A percentile compares a stretch with the other conserved stretches of the same genome.
phyloP scores from a whole-genome alignment of 129 eudicot genomes.

The Lonicera japonica region DNA sequence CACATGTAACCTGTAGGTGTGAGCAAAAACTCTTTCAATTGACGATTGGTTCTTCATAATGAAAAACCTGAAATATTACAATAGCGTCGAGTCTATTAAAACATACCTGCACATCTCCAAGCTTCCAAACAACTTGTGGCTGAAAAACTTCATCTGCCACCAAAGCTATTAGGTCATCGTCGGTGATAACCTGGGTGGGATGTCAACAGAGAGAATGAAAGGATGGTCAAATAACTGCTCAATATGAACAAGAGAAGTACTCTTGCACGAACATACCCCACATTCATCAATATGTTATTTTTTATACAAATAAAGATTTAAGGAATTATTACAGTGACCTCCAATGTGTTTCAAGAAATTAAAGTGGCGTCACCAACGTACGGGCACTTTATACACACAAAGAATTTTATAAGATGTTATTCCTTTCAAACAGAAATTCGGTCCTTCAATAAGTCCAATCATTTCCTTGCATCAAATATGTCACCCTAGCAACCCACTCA shows the following conservation, averaged over 20 bases:
- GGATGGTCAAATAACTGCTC: neutral
- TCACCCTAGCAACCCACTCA: too few relatives aligned
- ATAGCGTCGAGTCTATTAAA: slow-evolving; percentile 4
- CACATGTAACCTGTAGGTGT: slow-evolving; percentile 73
- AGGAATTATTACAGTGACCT: too few relatives aligned
- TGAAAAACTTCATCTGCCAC: slow-evolving; percentile 89
- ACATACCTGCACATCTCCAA: slow-evolving; percentile 79
- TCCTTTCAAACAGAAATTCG: too few relatives aligned
- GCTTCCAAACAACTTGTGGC: slow-evolving; percentile 87
- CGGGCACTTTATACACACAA: too few relatives aligned
- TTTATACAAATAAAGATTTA: too few relatives aligned
- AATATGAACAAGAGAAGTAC: neutral
- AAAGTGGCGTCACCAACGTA: too few relatives aligned
- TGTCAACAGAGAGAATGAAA: slow-evolving; percentile 3
- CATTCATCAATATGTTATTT: neutral
- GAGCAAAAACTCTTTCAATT: slow-evolving; percentile 5
- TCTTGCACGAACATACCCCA: neutral
- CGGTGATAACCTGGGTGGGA: slow-evolving; percentile 64
- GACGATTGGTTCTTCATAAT: neutral
- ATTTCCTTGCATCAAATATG: too few relatives aligned
- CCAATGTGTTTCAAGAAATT: too few relatives aligned
- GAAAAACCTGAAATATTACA: neutral
- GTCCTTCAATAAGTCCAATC: too few relatives aligned
- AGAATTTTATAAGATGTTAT: too few relatives aligned
- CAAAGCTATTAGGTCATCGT: slow-evolving; percentile 86